These are phyloP conservation scores for Tylopilus sp. DNA, from an alignment of 768 basidiomycete species.

Conservation along the genomic window DNA sequence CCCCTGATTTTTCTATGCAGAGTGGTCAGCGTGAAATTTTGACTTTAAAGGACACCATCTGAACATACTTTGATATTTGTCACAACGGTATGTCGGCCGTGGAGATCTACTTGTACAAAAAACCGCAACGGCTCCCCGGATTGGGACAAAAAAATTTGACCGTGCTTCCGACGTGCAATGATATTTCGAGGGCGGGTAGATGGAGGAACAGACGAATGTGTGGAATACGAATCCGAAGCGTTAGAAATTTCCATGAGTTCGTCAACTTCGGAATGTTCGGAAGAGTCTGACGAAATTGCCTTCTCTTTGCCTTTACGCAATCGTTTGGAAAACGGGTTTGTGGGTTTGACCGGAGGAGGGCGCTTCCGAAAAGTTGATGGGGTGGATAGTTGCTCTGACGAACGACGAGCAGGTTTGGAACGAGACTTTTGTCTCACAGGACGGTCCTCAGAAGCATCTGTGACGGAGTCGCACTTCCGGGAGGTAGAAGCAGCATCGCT, in stretches of 20 bases:
- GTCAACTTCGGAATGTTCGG: conserved; percentile 16
- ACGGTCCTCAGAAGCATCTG: conserved; percentile 9
- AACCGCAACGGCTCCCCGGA: conserved; percentile 48
- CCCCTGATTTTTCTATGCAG: conserved; percentile 63
- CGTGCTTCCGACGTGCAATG: conserved; percentile 17
- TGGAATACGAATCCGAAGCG: conserved; percentile 5
- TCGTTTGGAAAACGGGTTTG: conserved; percentile 18
- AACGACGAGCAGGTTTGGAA: conserved; percentile 1
- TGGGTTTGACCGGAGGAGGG: conserved; percentile 13
- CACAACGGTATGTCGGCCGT: conserved; percentile 48
- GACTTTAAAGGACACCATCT: background rate
- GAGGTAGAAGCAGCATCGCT: conserved; percentile 2
- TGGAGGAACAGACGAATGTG: conserved; percentile 14
- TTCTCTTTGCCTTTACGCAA: conserved; percentile 30
- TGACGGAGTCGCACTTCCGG: conserved; percentile 2
- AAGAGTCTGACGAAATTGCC: conserved; percentile 17
- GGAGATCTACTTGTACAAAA: conserved; percentile 67
- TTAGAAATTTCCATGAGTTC: conserved; percentile 9
- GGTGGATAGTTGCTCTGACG: conserved; percentile 5
- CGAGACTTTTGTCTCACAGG: conserved; percentile 5
- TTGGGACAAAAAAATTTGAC: conserved; percentile 42
- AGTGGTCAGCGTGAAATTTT: background rate
- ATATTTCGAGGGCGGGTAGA: conserved; percentile 11
- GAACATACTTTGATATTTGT: conserved; percentile 56
- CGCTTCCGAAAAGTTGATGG: conserved; percentile 24